These are phyloP conservation scores for Cardiosporidium cionae DNA, from an alignment of 169 alveolate species.

Conservation along the genomic window DNA sequence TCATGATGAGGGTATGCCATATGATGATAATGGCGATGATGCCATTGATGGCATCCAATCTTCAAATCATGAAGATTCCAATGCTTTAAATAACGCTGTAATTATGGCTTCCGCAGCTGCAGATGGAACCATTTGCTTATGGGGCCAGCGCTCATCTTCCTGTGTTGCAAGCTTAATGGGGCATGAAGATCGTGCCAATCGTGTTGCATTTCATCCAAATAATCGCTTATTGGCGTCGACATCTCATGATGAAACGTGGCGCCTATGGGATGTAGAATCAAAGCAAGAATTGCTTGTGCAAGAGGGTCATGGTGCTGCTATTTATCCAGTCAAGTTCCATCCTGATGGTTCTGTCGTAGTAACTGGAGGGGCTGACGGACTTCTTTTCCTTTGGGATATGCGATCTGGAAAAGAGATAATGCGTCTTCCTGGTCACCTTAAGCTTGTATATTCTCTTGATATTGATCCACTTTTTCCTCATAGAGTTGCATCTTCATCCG, in stretches of 20 bases:
- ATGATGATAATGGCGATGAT: background rate
- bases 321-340: slow-evolving; percentile 67
- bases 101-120: background rate
- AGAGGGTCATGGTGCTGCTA: slow-evolving; percentile 41
- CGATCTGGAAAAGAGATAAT: slow-evolving; percentile 70
- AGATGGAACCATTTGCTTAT: background rate
- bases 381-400: slow-evolving; percentile 73
- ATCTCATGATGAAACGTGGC: slow-evolving; percentile 83
- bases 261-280: slow-evolving; percentile 76
- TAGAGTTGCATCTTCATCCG: slow-evolving; percentile 72
- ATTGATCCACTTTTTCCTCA: slow-evolving; percentile 53
- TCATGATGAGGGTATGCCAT: background rate
- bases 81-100: background rate
- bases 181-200: slow-evolving; percentile 40
- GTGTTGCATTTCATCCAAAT: slow-evolving; percentile 33
- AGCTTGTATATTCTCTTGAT: slow-evolving; percentile 52
- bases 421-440: slow-evolving; percentile 65
- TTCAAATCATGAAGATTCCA: background rate
- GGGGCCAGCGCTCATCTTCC: background rate
- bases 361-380: slow-evolving; percentile 79
- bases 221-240: slow-evolving; percentile 25
- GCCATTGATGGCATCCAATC: background rate
- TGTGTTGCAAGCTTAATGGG: slow-evolving; percentile 22
- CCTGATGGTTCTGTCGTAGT: slow-evolving; percentile 78
- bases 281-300: slow-evolving; percentile 45